Conservation (phyloP, 495 filamentous ascomycete genomes). For the Penicillium flavigenum region DNA sequence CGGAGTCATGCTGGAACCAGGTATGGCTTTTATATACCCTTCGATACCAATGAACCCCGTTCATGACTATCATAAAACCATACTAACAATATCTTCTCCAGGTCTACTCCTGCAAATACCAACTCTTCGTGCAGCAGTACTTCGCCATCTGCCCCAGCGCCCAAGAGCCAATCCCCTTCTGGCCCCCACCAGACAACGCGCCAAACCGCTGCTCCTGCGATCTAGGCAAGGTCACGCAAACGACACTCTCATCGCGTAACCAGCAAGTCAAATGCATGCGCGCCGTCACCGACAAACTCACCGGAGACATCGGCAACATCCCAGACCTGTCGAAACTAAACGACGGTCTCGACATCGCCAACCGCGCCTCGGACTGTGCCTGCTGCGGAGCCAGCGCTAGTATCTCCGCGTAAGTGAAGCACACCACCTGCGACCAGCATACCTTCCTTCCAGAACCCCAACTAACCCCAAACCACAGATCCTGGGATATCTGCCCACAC, state of each 20-base stretch:
- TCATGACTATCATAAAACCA: neutral
- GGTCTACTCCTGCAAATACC: constrained; percentile 40
- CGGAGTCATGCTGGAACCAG: constrained; percentile 34
- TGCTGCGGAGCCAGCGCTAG: constrained; percentile 34
- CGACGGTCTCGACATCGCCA: constrained; percentile 21
- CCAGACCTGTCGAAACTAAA: constrained; percentile 18
- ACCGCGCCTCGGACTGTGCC: constrained; percentile 24
- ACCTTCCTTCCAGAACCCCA: neutral
- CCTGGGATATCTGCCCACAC: constrained; percentile 30
- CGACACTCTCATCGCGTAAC: constrained; percentile 25
- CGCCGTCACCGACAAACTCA: constrained; percentile 22
- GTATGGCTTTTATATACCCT: constrained; percentile 10
- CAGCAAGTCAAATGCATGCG: constrained; percentile 25
- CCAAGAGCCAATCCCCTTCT: constrained; percentile 34
- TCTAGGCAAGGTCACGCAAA: constrained; percentile 29
- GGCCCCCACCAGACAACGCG: constrained; percentile 33
- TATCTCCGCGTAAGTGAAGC: constrained; percentile 27
- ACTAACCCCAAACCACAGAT: constrained; percentile 7
- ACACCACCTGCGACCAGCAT: neutral
- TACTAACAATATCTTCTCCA: neutral
- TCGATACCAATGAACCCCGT: neutral
- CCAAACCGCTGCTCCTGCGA: constrained; percentile 36
- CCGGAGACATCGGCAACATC: constrained; percentile 12
- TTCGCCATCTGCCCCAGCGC: constrained; percentile 31
- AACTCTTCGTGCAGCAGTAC: constrained; percentile 36